These are phyloP conservation scores for Hsuehochloa calcarea DNA, from an alignment of 176 grass and related monocot species.

Conservation along the genomic window DNA sequence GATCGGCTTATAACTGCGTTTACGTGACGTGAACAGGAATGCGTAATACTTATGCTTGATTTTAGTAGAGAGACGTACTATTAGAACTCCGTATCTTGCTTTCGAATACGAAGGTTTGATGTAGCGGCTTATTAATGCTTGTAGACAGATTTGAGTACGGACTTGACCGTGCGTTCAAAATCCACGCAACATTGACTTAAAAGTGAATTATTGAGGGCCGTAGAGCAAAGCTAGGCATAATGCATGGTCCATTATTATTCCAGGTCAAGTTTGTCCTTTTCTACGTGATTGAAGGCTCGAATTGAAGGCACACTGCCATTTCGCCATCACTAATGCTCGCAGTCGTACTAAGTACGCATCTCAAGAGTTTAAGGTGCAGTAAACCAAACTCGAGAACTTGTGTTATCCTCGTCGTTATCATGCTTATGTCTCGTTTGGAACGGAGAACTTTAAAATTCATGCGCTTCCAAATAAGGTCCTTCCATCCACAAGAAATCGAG, in stretches of 20 bases:
- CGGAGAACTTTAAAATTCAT: neutral
- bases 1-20: fast-evolving
- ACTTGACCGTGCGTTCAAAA: neutral
- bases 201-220: neutral
- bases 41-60: fast-evolving
- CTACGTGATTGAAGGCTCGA: neutral
- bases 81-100: fast-evolving
- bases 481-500: too few species aligned
- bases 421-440: neutral
- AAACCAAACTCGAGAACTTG: neutral
- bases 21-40: neutral
- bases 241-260: neutral
- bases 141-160: neutral
- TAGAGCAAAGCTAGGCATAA: neutral
- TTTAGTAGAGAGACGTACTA: neutral
- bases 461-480: too few species aligned
- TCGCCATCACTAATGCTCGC: neutral
- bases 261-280: neutral
- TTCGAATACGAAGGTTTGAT: neutral
- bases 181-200: neutral
- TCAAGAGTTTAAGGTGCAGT: neutral
- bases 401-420: neutral
- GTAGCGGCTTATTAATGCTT: neutral
- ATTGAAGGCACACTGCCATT: neutral
- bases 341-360: neutral